Evolutionary conservation across 2,329 filamentous ascomycete genomes (phyloP).

Genomic region (Hypoxylon sp.): DNA sequence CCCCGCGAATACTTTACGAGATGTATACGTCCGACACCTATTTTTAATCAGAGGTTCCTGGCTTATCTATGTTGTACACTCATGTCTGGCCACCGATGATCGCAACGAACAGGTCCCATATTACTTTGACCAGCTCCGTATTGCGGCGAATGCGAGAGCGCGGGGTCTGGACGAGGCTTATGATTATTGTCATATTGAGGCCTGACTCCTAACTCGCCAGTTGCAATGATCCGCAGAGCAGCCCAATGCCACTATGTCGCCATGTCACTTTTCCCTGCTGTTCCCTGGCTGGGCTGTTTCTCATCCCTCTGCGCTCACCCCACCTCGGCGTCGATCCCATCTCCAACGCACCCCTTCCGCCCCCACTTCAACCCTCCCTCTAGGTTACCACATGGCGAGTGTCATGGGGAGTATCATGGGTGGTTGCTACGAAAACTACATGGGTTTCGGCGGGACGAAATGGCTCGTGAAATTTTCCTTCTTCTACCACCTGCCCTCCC

Average conservation of each 20-base stretch:
- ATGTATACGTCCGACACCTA: slow-evolving; percentile 30
- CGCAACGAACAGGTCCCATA: slow-evolving; percentile 40
- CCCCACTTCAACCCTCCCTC: slow-evolving; percentile 47
- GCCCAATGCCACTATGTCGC: slow-evolving; percentile 46
- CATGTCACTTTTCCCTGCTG: slow-evolving; percentile 14
- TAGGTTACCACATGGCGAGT: slow-evolving; percentile 52
- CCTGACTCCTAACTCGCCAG: slow-evolving; percentile 50
- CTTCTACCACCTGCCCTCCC: slow-evolving; percentile 44
- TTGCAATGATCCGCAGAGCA: slow-evolving; percentile 49
- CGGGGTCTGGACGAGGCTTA: slow-evolving; percentile 49
- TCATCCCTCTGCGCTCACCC: slow-evolving; percentile 45
- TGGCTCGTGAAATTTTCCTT: slow-evolving; percentile 49
- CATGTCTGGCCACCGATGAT: slow-evolving; percentile 40
- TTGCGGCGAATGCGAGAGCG: slow-evolving; percentile 42
- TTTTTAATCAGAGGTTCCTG: slow-evolving; percentile 29
- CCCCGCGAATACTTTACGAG: slow-evolving; percentile 24
- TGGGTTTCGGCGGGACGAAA: slow-evolving; percentile 46
- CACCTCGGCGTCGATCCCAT: slow-evolving; percentile 48
- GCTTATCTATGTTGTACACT: slow-evolving; percentile 38
- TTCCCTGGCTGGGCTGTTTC: slow-evolving; percentile 29
- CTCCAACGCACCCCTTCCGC: slow-evolving; percentile 47
- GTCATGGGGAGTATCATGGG: slow-evolving; percentile 52
- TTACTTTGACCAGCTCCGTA: slow-evolving; percentile 40
- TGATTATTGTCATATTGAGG: slow-evolving; percentile 46
- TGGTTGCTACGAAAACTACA: slow-evolving; percentile 31